Percentiles rank a stretch among this genome's conserved stretches.
phyloP scores from a whole-genome alignment of 2,329 filamentous ascomycete species.

The Beauveria brongniartii region DNA sequence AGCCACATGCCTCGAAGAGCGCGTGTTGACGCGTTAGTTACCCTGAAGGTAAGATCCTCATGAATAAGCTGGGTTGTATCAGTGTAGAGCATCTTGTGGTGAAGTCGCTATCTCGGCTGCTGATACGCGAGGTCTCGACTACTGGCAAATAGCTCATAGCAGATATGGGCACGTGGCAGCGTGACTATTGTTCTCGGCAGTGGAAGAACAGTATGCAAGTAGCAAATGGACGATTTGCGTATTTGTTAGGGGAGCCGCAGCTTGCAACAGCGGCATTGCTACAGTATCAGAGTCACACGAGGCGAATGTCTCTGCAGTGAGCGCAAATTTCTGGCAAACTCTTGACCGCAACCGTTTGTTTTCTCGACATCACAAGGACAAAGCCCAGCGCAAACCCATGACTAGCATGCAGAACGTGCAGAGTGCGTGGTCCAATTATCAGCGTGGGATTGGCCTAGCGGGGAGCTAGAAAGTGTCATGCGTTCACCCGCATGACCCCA shows the following conservation, averaged over 20 bases:
- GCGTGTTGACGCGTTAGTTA: background rate
- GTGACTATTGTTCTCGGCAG: too few species aligned
- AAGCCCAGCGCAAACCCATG: background rate
- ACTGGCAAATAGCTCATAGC: too few species aligned
- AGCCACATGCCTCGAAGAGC: background rate
- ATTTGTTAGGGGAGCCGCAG: too few species aligned
- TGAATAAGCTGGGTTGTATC: too few species aligned
- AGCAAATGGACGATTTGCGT: too few species aligned
- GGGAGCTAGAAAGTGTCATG: conserved; percentile 7
- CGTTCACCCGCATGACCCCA: conserved; percentile 8
- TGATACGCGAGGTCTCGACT: too few species aligned
- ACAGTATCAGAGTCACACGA: too few species aligned
- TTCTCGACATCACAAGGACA: conserved; percentile 1
- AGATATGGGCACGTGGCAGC: too few species aligned
- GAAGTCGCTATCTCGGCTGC: too few species aligned
- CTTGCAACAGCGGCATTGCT: too few species aligned
- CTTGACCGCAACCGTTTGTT: background rate
- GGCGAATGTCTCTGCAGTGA: background rate
- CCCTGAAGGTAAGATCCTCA: background rate
- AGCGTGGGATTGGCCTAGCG: conserved; percentile 1
- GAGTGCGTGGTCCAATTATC: conserved; percentile 5
- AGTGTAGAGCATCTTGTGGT: too few species aligned
- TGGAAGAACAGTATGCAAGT: too few species aligned
- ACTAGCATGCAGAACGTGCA: conserved; percentile 5
- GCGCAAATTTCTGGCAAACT: background rate